Base-by-base conservation (phyloP, 441 rosid species). In the Croton laevigatus region DNA sequence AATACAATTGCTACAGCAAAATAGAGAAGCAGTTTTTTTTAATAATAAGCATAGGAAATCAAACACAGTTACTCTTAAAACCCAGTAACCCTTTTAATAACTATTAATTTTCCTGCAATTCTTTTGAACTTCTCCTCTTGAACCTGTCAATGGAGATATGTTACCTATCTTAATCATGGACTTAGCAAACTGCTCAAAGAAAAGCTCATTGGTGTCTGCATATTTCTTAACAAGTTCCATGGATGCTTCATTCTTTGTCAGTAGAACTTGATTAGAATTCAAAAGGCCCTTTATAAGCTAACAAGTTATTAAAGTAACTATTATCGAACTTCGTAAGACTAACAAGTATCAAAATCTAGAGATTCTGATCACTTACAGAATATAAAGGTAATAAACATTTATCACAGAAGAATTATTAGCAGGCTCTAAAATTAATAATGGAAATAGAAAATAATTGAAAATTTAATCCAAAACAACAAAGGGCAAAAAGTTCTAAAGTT, bases 141-240 rank as follows among this genome's bases (percentile, higher is more conserved):
- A 78, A 49, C 97, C 97, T 0, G 93, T 91, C 82, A 91, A 62
- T 9, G 98, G 98, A 65, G 97, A 78, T 65, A 94, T 81, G 67
- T 84, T 88, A 44, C 95, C 94, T 97, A 94, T 91, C 83, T 82
- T 91, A 55, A 94, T 67, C 92, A 91, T 94, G 6, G 98, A 91
- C 80, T 85, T 78, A 27, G 89, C 89, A 72, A 91, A 94, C 66
- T 94, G 96, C 78, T 81, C 17, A 11, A 91, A 84, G 86, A 91
- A 94, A 23, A 84, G 78, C 65, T 71, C 79, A 44, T 84, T 83
- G 75, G 85, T 76, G 68, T 79, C 73, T 3, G 97, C 96, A 45
- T 86, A 94, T 73, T 80, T 71, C 88, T 87, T 83, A 74, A 89
- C 97, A 22, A 94, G 75, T 67, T 84, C 87, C 84, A 75, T 76